These are phyloP conservation scores for Penicillium egyptiacum DNA, from an alignment of 495 filamentous ascomycete species.

Conservation along the genomic window DNA sequence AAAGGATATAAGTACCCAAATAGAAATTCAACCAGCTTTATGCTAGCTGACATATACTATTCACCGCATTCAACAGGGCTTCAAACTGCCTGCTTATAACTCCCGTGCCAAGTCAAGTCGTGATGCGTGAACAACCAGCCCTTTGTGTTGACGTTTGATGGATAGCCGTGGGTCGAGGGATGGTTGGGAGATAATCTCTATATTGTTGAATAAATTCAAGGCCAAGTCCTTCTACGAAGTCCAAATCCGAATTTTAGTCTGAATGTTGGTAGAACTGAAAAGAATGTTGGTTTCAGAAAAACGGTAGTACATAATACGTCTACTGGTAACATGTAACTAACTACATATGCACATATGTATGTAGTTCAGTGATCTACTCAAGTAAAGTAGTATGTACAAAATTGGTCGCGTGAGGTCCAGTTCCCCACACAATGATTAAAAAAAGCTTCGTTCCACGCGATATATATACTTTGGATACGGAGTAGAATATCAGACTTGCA, in stretches of 20 bases:
- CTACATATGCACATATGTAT: no score
- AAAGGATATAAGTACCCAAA: background rate
- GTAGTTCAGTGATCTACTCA: background rate
- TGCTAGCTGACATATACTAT: background rate
- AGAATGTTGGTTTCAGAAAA: background rate
- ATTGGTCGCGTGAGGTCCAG: constrained; percentile 1
- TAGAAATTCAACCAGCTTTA: background rate
- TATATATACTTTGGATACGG: no score
- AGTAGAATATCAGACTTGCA: background rate
- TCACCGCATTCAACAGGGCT: background rate
- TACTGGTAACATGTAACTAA: no score
- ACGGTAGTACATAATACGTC: background rate
- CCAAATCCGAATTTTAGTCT: background rate
- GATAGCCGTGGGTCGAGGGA: background rate
- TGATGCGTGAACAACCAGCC: background rate
- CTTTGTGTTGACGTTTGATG: background rate
- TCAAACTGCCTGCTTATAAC: background rate
- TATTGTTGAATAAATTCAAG: background rate
- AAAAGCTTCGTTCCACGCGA: background rate
- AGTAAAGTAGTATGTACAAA: background rate
- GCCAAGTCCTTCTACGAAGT: background rate
- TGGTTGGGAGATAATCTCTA: background rate
- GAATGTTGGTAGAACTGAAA: background rate
- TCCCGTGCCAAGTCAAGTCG: background rate
- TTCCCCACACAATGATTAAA: background rate